phyloP scores from a whole-genome alignment of 225 moss, liverwort and hornwort species.

The Polytrichum formosum region DNA sequence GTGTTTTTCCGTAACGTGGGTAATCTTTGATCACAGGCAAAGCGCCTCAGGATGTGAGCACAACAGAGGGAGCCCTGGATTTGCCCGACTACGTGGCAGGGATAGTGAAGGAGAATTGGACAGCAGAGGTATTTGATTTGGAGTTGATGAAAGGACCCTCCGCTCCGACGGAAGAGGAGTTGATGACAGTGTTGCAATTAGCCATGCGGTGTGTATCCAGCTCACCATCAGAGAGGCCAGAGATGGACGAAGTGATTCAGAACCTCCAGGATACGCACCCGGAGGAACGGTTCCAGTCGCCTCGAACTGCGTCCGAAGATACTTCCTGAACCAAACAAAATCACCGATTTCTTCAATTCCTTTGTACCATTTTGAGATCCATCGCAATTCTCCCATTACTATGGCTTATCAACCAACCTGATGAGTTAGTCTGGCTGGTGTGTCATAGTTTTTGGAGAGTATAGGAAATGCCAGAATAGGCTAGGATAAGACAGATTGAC shows the following conservation, averaged over 20 bases:
- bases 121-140: constrained; percentile 79
- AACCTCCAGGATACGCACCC: constrained; percentile 59
- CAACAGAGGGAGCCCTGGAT: constrained; percentile 68
- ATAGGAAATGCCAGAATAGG: too few relatives aligned
- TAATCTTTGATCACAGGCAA: constrained; percentile 22
- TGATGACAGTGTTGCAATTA: constrained; percentile 78
- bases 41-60: constrained; percentile 63
- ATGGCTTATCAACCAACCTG: constrained; percentile 14
- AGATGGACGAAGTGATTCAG: constrained; percentile 61
- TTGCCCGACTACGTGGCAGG: constrained; percentile 78
- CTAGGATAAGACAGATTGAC: neutral
- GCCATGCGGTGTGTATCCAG: constrained; percentile 93
- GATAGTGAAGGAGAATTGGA: constrained; percentile 90
- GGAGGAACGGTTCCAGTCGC: constrained; percentile 32
- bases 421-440: constrained; percentile 7
- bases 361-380: constrained; percentile 13
- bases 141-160: constrained; percentile 67
- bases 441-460: constrained; percentile 27
- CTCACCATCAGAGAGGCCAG: constrained; percentile 62
- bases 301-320: constrained; percentile 32
- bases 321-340: constrained; percentile 13
- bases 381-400: constrained; percentile 18
- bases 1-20: too few relatives aligned
- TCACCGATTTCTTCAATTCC: neutral
- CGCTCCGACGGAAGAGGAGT: constrained; percentile 75